Evolutionary conservation across 345 rosid species (phyloP).

Genomic region (Ailanthus altissimus): DNA sequence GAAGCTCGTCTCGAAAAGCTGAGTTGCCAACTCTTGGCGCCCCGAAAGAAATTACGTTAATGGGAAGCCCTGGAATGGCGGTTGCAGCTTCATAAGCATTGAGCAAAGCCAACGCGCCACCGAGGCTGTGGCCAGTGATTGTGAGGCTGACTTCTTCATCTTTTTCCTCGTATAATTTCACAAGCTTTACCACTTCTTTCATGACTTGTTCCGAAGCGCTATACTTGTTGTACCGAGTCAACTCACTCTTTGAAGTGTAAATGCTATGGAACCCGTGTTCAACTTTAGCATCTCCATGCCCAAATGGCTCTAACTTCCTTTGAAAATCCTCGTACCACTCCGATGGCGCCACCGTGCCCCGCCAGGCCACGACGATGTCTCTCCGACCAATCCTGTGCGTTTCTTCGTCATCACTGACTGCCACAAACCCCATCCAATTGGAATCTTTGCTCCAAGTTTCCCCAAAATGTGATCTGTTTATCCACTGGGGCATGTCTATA

Average conservation of each 20-base stretch:
- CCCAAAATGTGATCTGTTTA: slow-evolving; percentile 30
- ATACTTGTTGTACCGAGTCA: slow-evolving; percentile 40
- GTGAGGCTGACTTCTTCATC: slow-evolving; percentile 50
- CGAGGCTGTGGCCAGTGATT: slow-evolving; percentile 48
- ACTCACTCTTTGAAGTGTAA: slow-evolving; percentile 38
- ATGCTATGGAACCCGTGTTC: slow-evolving; percentile 43
- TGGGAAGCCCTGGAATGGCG: slow-evolving; percentile 22
- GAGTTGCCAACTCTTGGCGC: slow-evolving; percentile 50
- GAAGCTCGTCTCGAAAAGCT: slow-evolving; percentile 38
- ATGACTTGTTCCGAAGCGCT: slow-evolving; percentile 56
- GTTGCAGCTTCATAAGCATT: slow-evolving; percentile 41
- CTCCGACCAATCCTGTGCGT: slow-evolving; percentile 40
- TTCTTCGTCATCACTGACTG: slow-evolving; percentile 37
- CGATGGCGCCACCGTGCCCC: slow-evolving; percentile 43
- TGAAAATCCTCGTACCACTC: slow-evolving; percentile 46
- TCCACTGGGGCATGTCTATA: slow-evolving; percentile 40
- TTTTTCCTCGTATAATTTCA: slow-evolving; percentile 21
- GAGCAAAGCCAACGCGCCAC: slow-evolving; percentile 47
- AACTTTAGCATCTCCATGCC: slow-evolving; percentile 28
- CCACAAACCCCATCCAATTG: slow-evolving; percentile 54
- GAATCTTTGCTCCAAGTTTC: slow-evolving; percentile 43
- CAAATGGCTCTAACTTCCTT: slow-evolving; percentile 32
- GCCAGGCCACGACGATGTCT: slow-evolving; percentile 45
- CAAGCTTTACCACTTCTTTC: slow-evolving; percentile 32
- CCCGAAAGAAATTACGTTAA: slow-evolving; percentile 37